Percentiles rank a stretch among this genome's conserved stretches.
Evolutionary conservation across 345 rosid genomes (phyloP).

Genomic region (Salix arbutifolia): DNA sequence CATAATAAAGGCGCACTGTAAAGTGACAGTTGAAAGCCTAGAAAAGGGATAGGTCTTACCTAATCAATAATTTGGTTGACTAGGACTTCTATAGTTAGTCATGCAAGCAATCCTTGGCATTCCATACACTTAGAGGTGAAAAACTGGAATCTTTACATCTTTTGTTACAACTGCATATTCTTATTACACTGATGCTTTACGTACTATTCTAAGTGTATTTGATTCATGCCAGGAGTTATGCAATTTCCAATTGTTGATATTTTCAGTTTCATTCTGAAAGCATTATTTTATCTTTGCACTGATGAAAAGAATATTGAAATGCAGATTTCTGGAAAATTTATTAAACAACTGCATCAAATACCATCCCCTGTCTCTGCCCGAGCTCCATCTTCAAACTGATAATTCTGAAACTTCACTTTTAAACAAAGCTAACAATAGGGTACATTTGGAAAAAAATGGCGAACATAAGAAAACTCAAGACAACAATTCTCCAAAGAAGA

Average conservation of each 20-base stretch:
- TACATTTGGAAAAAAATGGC: slow-evolving; percentile 33
- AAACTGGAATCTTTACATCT: no score
- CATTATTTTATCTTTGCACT: slow-evolving; percentile 3
- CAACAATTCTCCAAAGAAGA: slow-evolving; percentile 33
- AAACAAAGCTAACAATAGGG: slow-evolving; percentile 29
- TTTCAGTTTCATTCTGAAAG: slow-evolving; percentile 1
- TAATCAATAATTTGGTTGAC: no score
- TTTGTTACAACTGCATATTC: no score
- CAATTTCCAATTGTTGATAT: neutral
- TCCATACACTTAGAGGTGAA: no score
- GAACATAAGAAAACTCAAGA: slow-evolving; percentile 37
- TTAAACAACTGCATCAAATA: slow-evolving; percentile 47
- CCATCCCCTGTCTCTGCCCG: slow-evolving; percentile 61
- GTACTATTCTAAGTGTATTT: no score
- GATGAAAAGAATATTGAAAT: slow-evolving; percentile 24
- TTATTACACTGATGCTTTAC: no score
- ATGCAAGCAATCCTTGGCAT: no score
- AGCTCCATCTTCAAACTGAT: slow-evolving; percentile 48
- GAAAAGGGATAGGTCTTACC: neutral
- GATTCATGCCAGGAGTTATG: neutral
- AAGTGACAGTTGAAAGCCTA: neutral
- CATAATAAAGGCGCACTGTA: neutral
- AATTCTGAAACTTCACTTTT: slow-evolving; percentile 36
- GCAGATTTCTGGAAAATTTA: slow-evolving; percentile 76
- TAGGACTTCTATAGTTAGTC: no score